These are phyloP conservation scores for Marasmius oreades DNA, from an alignment of 1,284 basidiomycete genomes.

Conservation along the genomic window DNA sequence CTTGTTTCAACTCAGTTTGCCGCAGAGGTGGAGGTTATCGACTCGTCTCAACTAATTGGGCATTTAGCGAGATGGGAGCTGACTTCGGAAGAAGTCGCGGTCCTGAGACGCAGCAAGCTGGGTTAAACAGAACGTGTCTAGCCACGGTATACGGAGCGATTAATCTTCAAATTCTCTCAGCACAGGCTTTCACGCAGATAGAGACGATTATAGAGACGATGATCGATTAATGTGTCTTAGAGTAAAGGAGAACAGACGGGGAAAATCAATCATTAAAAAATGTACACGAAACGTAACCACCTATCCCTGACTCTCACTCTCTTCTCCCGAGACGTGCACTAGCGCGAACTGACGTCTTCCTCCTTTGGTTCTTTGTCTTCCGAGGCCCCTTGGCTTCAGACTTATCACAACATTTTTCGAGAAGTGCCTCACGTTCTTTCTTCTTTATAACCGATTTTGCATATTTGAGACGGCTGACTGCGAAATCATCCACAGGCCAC, in stretches of 20 bases:
- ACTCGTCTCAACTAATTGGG: neutral
- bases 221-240: too few species aligned
- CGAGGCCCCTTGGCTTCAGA: neutral
- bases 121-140: neutral
- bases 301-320: too few species aligned
- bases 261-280: too few species aligned
- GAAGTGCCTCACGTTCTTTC: neutral
- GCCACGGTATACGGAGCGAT: neutral
- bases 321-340: too few species aligned
- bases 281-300: too few species aligned
- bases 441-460: neutral
- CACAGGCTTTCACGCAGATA: neutral
- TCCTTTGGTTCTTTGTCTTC: too few species aligned
- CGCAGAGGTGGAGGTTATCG: neutral
- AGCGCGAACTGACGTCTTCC: too few species aligned
- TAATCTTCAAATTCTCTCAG: neutral
- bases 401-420: neutral
- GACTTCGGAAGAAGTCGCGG: neutral
- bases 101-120: conserved; percentile 2
- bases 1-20: neutral
- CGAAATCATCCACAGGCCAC: neutral
- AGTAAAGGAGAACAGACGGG: too few species aligned
- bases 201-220: too few species aligned
- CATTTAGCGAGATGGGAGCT: conserved; percentile 4
- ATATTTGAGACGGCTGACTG: neutral